These are phyloP conservation scores for Debaryomyces coudertii DNA, from an alignment of 1,139 yeast species.

Conservation along the genomic window DNA sequence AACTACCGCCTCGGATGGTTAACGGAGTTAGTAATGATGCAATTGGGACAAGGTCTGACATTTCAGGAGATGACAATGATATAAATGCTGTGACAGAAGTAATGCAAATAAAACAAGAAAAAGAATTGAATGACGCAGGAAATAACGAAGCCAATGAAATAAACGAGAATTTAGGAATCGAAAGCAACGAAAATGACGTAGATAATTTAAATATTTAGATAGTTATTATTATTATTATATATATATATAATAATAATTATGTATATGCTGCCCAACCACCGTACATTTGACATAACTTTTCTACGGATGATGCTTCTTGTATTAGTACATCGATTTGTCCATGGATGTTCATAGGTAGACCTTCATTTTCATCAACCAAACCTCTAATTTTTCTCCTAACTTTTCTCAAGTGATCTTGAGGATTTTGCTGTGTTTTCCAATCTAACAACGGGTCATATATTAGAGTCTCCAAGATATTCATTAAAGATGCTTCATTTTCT, in stretches of 20 bases:
- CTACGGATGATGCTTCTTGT: constrained; percentile 77
- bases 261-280: constrained; percentile 89
- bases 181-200: not conserved
- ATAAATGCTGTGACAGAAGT: not conserved
- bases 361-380: constrained; percentile 72
- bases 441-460: constrained; percentile 89
- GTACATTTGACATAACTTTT: constrained; percentile 82
- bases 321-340: constrained; percentile 93
- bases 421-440: constrained; percentile 55
- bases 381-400: constrained; percentile 86
- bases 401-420: constrained; percentile 71
- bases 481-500: constrained; percentile 80
- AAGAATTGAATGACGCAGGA: not conserved
- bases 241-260: constrained; percentile 16
- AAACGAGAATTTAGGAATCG: not conserved
- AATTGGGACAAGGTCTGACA: not conserved
- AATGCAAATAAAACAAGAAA: not conserved
- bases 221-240: not conserved
- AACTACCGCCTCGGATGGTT: constrained; percentile 5
- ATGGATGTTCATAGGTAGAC: constrained; percentile 83
- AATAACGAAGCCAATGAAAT: not conserved
- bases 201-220: constrained; percentile 1
- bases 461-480: constrained; percentile 91
- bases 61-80: not conserved
- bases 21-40: not conserved